Percentiles rank a stretch among this genome's conserved stretches.
These are phyloP conservation scores for Tolypocladium pustulatum DNA, from an alignment of 2,329 filamentous ascomycete species.

Conservation along the genomic window DNA sequence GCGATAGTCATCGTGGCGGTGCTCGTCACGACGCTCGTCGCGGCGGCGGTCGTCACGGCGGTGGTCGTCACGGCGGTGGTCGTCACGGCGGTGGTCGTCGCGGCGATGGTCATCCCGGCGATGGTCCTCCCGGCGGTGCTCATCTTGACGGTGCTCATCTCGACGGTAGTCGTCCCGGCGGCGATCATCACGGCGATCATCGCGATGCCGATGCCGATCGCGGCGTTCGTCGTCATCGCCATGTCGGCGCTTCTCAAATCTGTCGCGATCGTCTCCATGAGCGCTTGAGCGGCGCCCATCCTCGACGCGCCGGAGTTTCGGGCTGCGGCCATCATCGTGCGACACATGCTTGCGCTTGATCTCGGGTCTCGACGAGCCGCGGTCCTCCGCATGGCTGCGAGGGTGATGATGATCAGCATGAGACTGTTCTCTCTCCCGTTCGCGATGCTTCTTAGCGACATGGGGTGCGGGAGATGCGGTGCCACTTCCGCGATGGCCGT, in stretches of 20 bases:
- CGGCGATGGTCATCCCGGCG: conserved; percentile 7
- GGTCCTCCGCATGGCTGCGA: conserved; percentile 40
- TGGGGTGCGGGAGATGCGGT: conserved; percentile 63
- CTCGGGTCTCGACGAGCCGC: conserved; percentile 40
- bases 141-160: conserved; percentile 10
- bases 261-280: conserved; percentile 25
- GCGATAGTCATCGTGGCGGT: conserved; percentile 11
- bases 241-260: conserved; percentile 15
- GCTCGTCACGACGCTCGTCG: conserved; percentile 7
- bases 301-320: conserved; percentile 31
- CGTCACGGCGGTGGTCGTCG: conserved; percentile 14
- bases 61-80: conserved; percentile 13
- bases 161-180: conserved; percentile 14
- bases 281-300: conserved; percentile 27
- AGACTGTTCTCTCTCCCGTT: conserved; percentile 34
- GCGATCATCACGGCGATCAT: conserved; percentile 13
- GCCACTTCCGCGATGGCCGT: conserved; percentile 51
- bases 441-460: conserved; percentile 30
- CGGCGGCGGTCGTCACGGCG: conserved; percentile 8
- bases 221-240: conserved; percentile 14
- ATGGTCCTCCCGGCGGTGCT: conserved; percentile 6
- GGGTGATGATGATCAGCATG: conserved; percentile 39
- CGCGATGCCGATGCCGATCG: conserved; percentile 23
- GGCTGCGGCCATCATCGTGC: conserved; percentile 30
- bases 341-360: conserved; percentile 50